Evolutionary conservation across 768 basidiomycete genomes (phyloP), one percentile per base, ranked within the genome.

Genomic region (Terana coerulea): DNA sequence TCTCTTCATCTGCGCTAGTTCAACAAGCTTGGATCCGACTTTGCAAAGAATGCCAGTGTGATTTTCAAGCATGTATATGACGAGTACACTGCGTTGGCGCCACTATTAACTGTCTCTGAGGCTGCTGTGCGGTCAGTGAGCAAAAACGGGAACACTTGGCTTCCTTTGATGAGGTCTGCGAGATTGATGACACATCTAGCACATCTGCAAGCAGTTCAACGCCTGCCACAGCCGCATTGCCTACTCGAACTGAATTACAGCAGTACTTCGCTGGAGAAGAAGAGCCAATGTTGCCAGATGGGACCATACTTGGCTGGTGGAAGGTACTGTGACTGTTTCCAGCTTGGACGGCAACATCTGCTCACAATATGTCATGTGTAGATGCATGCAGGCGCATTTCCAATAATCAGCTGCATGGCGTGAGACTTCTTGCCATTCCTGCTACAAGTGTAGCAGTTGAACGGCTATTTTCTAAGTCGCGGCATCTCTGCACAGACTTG

Each of bases 1-100:
- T 53, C 45, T 25, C 43, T 68, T 24, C 58, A 60, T 24, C 36
- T 52, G 17, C 39, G 49, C 15, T 68, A 64, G 64, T 66, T 67
- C 42, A 43, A 50, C 15, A 45, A 40, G 29, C 41, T 53, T 3
- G 49, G 52, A 21, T 21, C 2, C 14, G 36, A 46, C 9, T 34
- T 29, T 11, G 28, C 19, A 30, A 17, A 33, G 4, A 31, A 51
- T n/a, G 56, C 52, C 2, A 15, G 26, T 14, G 45, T 31, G 5
- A 22, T 57, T 12, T 48, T 57, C 37, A 17, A 42, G 33, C 56
- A 57, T 50, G 52, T 51, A n/a, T 50, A 26, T 26, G 37, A 50
- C 15, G 33, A 50, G 29, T 57, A 57, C 24, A 31, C 35, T 10
- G 30, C 17, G 5, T 14, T 19, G 6, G 15, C 35, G 15, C 15